Conservation (phyloP, 108 stramenopile species). For the Cyclotella baltica region DNA sequence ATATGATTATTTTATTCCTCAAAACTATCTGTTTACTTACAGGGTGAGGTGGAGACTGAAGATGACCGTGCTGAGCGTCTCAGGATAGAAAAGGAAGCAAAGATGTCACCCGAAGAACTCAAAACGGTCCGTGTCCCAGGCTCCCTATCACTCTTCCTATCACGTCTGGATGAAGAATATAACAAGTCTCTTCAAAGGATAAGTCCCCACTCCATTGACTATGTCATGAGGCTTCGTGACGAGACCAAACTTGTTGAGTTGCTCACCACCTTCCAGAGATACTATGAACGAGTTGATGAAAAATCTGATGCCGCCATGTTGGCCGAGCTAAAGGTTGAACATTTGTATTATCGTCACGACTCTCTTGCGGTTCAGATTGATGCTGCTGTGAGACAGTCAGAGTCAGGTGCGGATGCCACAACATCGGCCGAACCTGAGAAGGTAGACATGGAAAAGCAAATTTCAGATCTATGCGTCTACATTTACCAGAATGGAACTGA, state of each 20-base stretch:
- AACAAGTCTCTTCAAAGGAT: slow-evolving; percentile 93
- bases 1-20: neutral
- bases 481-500: slow-evolving; percentile 94
- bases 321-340: slow-evolving; percentile 87
- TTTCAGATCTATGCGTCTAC: slow-evolving; percentile 85
- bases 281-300: slow-evolving; percentile 84
- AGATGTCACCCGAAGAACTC: slow-evolving; percentile 78
- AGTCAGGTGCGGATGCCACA: slow-evolving; percentile 32
- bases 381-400: slow-evolving; percentile 58
- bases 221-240: slow-evolving; percentile 90
- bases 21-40: neutral
- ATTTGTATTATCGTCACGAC: slow-evolving; percentile 98
- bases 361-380: slow-evolving; percentile 88
- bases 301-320: slow-evolving; percentile 75
- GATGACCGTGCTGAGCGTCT: slow-evolving; percentile 87
- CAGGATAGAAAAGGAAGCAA: slow-evolving; percentile 80
- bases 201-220: slow-evolving; percentile 94
- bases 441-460: slow-evolving; percentile 47
- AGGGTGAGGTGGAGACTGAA: slow-evolving; percentile 80
- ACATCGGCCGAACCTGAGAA: slow-evolving; percentile 28
- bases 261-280: slow-evolving; percentile 76
- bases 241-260: slow-evolving; percentile 88
- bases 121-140: slow-evolving; percentile 90
- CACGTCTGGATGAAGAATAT: slow-evolving; percentile 95
- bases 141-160: slow-evolving; percentile 82